phyloP scores from a whole-genome alignment of 306 rosid species.

The Rubus parviflorus region DNA sequence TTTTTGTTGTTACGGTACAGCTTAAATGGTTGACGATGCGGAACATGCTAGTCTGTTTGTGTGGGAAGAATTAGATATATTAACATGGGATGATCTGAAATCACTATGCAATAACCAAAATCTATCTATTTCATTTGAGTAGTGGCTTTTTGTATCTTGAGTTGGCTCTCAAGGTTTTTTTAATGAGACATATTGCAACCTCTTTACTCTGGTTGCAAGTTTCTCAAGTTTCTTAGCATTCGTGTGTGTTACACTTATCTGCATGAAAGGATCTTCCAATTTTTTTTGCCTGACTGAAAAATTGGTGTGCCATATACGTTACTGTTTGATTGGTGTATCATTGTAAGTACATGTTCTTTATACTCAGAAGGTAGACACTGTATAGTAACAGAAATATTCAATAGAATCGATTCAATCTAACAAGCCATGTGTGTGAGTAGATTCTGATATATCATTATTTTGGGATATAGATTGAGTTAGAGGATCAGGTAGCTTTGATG shows the following conservation, averaged over 20 bases:
- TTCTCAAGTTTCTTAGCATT: too few species aligned
- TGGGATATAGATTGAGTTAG: background rate
- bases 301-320: background rate
- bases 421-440: background rate
- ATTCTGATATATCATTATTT: background rate
- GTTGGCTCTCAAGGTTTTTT: background rate
- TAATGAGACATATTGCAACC: background rate
- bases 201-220: too few species aligned
- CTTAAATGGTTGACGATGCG: background rate
- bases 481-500: slow-evolving; percentile 16
- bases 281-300: too few species aligned
- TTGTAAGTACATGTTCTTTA: background rate
- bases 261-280: too few species aligned
- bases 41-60: too few species aligned
- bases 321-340: background rate
- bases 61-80: too few species aligned
- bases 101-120: background rate
- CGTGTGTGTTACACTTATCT: too few species aligned
- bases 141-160: background rate
- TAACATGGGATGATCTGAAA: background rate
- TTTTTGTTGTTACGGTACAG: background rate
- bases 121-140: background rate
- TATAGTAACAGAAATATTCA: too few species aligned
- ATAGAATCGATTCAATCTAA: too few species aligned
- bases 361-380: background rate